phyloP scores from a whole-genome alignment of 78 protist genomes.

The Dictyostelium firmibasis region DNA sequence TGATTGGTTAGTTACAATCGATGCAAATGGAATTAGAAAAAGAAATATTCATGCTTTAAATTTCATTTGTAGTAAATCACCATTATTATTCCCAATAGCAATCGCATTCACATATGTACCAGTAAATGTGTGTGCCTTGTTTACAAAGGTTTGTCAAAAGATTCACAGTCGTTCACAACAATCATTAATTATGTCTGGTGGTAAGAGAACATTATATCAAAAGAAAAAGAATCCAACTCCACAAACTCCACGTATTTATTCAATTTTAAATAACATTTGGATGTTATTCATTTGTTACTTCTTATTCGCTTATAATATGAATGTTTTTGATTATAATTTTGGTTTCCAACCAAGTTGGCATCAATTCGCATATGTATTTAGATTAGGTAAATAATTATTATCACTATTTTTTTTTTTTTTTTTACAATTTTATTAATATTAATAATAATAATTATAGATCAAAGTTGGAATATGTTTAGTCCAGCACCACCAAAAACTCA shows the following conservation, averaged over 20 bases:
- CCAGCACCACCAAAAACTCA: constrained; percentile 69
- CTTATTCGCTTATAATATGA: constrained; percentile 31
- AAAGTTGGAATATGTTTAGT: constrained; percentile 70
- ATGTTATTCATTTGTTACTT: constrained; percentile 32
- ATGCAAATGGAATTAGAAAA: constrained; percentile 30
- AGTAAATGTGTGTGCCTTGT: not conserved
- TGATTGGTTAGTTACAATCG: constrained; percentile 66
- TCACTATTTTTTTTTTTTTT: no score
- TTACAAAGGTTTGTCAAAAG: not conserved
- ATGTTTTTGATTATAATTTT: constrained; percentile 4
- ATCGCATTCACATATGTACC: not conserved
- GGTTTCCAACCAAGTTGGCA: not conserved
- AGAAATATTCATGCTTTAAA: constrained; percentile 28
- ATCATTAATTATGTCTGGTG: not conserved
- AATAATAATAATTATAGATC: not conserved
- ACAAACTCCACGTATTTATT: not conserved
- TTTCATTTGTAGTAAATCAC: not conserved
- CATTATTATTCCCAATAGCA: constrained; percentile 30
- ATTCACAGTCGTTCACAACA: constrained; percentile 15
- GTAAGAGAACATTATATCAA: constrained; percentile 5
- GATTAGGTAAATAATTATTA: not conserved
- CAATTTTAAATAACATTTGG: constrained; percentile 4
- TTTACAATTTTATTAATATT: no score
- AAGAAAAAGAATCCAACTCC: not conserved
- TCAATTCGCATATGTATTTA: constrained; percentile 37